Base-by-base conservation (phyloP, 345 rosid genomes). In the Populus davidiana region DNA sequence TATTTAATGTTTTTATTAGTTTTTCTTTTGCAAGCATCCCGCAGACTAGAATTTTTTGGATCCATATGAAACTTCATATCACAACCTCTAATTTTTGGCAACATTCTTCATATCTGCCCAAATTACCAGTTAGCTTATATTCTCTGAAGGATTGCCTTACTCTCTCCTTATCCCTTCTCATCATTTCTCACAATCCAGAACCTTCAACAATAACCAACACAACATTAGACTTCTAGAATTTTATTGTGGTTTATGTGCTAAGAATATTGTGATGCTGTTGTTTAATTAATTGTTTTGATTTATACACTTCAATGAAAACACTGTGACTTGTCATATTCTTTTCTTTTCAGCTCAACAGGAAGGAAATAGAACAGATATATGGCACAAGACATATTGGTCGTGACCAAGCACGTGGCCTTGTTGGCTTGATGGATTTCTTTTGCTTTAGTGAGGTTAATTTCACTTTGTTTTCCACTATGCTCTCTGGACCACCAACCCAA, bases 341-440 rank as follows among this genome's bases (percentile, higher is more conserved):
- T 71, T 39, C 70, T 27, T 63, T 89, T 71, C 91, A 93, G 98
- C 93, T 96, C 49, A 86, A 86, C 74, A 80, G 81, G 84, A 70
- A 86, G 77, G 97, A 96, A 78, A 79, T 96, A 78, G 86, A 85
- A 56, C 85, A 83, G 63, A 82, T 88, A 76, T 96, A 95, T 73
- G 98, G 99, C 47, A 93, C 98, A 0, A 81, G 99, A 71, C 99
- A 90, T 79, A 89, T 96, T 79, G 98, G 99, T 61, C 94, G 93
- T 81, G 91, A 91, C 71, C 99, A 93, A 84, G 98, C 96, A 1
- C 92, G 91, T 56, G 88, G 77, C n/a, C 91, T 96, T 47, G 96
- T 91, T 78, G 98, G 98, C 63, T 87, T 96, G 86, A 96, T 96
- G 99, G 98, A 96, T 87, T 90, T 93, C 88, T 96, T 96, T 84